These are phyloP conservation scores for Fusarium sororula DNA, from an alignment of 2,329 filamentous ascomycete genomes.

Conservation along the genomic window DNA sequence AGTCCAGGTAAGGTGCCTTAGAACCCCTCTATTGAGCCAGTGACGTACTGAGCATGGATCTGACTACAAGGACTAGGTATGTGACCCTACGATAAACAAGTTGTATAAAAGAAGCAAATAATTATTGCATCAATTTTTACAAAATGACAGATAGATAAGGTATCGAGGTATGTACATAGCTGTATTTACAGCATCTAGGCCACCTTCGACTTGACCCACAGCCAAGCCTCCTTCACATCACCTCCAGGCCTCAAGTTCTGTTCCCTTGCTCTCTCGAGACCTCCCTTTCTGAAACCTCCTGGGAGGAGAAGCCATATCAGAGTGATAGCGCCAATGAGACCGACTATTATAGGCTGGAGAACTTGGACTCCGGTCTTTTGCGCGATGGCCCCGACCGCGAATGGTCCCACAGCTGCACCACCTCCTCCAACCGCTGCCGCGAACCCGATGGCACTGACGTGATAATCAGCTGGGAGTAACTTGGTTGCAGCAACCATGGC, in stretches of 20 bases:
- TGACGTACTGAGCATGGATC: slow-evolving; percentile 18
- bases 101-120: not conserved
- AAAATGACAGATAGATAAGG: not conserved
- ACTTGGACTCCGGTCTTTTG: slow-evolving; percentile 62
- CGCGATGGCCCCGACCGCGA: slow-evolving; percentile 75
- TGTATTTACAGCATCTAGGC: not conserved
- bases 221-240: slow-evolving; percentile 38
- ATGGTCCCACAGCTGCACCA: slow-evolving; percentile 73
- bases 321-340: slow-evolving; percentile 56
- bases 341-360: slow-evolving; percentile 65
- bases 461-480: slow-evolving; percentile 75
- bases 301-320: slow-evolving; percentile 58
- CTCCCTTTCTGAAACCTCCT: slow-evolving; percentile 50
- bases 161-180: not conserved
- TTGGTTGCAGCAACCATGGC: slow-evolving; percentile 79
- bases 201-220: slow-evolving; percentile 20
- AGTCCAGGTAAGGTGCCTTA: no score
- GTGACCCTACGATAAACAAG: not conserved
- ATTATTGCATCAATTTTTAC: not conserved
- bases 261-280: slow-evolving; percentile 53
- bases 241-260: slow-evolving; percentile 49
- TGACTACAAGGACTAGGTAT: not conserved
- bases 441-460: slow-evolving; percentile 84
- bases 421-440: slow-evolving; percentile 79
- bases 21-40: slow-evolving; percentile 21